These are phyloP conservation scores for Vanderwaltozyma yarrowii DNA, from an alignment of 805 yeast species.

Conservation along the genomic window DNA sequence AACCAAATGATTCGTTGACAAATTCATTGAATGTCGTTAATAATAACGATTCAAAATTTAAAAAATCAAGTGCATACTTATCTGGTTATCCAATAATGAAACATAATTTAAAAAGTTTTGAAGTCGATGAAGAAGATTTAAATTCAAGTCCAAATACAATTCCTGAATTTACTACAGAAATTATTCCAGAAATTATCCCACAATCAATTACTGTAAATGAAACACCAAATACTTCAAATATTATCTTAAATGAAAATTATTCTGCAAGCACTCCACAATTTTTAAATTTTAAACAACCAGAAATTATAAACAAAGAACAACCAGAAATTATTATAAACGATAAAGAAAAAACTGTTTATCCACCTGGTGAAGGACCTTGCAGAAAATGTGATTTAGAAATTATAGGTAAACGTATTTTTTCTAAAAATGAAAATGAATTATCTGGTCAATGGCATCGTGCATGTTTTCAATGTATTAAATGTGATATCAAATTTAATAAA, in stretches of 20 bases:
- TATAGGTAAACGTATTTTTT: conserved; percentile 57
- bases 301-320: neutral
- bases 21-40: neutral
- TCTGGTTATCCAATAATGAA: conserved; percentile 17
- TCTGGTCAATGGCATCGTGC: conserved; percentile 91
- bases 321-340: too few species aligned
- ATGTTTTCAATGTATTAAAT: conserved; percentile 69
- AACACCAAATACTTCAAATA: neutral
- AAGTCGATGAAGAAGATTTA: neutral
- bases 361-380: conserved; percentile 74
- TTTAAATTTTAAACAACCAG: neutral
- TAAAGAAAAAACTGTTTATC: conserved; percentile 11
- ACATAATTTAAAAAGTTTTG: neutral
- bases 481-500: conserved; percentile 48
- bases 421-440: conserved; percentile 55
- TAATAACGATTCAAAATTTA: conserved; percentile 4
- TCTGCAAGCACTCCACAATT: neutral
- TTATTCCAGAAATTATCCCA: neutral
- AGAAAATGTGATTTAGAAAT: conserved; percentile 58
- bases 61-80: conserved; percentile 29
- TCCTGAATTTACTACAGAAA: too few species aligned
- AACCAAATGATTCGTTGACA: neutral
- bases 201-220: neutral
- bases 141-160: neutral
- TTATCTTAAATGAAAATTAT: neutral